Conservation (phyloP, 768 basidiomycete genomes). For the Lentinus brumalis region DNA sequence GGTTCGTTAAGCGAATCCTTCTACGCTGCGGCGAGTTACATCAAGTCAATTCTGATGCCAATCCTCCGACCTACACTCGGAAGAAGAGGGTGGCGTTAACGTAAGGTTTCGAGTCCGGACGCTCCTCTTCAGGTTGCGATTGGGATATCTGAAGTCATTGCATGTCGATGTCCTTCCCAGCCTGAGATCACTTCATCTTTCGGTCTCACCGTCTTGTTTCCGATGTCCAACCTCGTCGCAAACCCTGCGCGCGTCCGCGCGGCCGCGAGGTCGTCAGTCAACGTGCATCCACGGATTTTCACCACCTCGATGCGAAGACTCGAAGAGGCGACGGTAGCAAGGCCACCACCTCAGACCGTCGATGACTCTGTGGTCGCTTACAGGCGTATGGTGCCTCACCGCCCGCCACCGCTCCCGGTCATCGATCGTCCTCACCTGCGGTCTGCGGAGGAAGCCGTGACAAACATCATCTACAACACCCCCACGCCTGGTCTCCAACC, state of each 20-base stretch:
- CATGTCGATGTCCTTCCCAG: too few relatives aligned
- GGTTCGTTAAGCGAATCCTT: too few relatives aligned
- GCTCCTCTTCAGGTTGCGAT: too few relatives aligned
- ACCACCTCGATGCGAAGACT: slow-evolving; percentile 14
- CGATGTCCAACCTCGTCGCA: slow-evolving; percentile 18
- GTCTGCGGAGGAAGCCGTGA: slow-evolving; percentile 93
- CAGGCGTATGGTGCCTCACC: slow-evolving; percentile 72
- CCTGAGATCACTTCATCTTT: background rate
- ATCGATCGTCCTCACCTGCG: slow-evolving; percentile 84
- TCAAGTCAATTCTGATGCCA: too few relatives aligned
- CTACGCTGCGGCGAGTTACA: too few relatives aligned
- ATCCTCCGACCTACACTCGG: too few relatives aligned
- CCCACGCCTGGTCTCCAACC: slow-evolving; percentile 90
- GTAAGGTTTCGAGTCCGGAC: too few relatives aligned
- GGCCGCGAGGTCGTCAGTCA: background rate
- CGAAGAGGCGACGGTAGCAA: slow-evolving; percentile 44
- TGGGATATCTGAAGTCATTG: too few relatives aligned
- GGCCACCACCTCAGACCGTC: slow-evolving; percentile 70
- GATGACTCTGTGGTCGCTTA: slow-evolving; percentile 95
- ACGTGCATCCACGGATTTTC: background rate
- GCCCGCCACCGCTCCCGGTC: slow-evolving; percentile 83
- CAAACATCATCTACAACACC: slow-evolving; percentile 96
- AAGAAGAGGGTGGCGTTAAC: too few relatives aligned
- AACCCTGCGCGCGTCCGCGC: slow-evolving; percentile 12
- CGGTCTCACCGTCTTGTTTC: background rate